phyloP scores from a whole-genome alignment of 1,284 basidiomycete genomes.

The Kwoniella shivajii region DNA sequence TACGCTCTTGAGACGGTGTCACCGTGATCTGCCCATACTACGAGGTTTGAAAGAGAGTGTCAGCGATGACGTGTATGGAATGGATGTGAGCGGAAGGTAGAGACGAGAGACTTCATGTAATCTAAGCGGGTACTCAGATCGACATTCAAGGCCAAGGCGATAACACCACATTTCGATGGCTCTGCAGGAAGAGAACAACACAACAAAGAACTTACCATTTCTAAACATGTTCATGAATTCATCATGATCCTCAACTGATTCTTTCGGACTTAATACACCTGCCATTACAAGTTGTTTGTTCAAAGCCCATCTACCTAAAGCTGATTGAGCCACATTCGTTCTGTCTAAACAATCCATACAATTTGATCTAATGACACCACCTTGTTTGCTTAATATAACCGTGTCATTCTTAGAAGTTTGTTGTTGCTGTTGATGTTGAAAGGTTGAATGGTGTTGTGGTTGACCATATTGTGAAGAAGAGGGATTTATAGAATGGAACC shows the following conservation, averaged over 20 bases:
- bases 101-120: too few relatives aligned
- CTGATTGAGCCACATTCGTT: constrained; percentile 93
- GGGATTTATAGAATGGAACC: constrained; percentile 37
- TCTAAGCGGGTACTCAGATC: too few relatives aligned
- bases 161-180: too few relatives aligned
- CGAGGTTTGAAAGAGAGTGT: constrained; percentile 8
- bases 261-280: constrained; percentile 69
- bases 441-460: neutral
- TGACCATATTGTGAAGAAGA: constrained; percentile 14
- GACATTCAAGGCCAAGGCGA: too few relatives aligned
- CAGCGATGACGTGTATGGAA: neutral
- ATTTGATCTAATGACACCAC: constrained; percentile 57
- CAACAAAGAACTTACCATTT: constrained; percentile 65
- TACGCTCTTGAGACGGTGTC: constrained; percentile 90
- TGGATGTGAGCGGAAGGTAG: neutral
- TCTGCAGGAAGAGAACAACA: neutral
- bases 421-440: too few relatives aligned
- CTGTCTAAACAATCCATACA: constrained; percentile 94
- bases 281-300: constrained; percentile 74
- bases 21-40: constrained; percentile 98
- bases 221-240: constrained; percentile 81
- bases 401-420: neutral
- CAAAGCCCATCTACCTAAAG: constrained; percentile 80
- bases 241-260: constrained; percentile 74
- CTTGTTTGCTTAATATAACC: constrained; percentile 41